Percentiles rank a stretch among this genome's conserved stretches.
phyloP scores from a whole-genome alignment of 805 yeast species.

The Scheffersomyces lignosus region DNA sequence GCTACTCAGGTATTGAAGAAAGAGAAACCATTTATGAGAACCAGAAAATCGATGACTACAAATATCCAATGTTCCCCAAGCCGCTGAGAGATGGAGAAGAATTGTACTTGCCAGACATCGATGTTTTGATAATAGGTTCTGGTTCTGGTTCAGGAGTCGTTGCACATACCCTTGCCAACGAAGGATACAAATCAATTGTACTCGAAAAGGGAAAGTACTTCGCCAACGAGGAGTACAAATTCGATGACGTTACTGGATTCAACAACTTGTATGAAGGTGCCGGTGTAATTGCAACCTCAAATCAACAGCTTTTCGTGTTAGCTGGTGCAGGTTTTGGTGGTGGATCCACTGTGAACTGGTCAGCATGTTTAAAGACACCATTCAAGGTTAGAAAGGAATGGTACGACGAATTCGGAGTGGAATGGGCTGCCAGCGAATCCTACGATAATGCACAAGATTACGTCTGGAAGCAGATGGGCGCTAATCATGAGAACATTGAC shows the following conservation, averaged over 20 bases:
- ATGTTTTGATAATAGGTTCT: slow-evolving; percentile 20
- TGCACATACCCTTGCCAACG: slow-evolving; percentile 17
- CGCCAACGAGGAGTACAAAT: slow-evolving; percentile 31
- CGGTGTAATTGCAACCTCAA: slow-evolving; percentile 36
- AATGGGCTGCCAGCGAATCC: slow-evolving; percentile 16
- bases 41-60: slow-evolving; percentile 25
- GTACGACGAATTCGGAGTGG: slow-evolving; percentile 14
- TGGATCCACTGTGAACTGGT: slow-evolving; percentile 60
- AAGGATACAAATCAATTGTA: slow-evolving; percentile 15
- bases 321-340: slow-evolving; percentile 61
- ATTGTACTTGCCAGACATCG: slow-evolving; percentile 31
- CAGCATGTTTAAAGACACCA: slow-evolving; percentile 41
- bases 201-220: slow-evolving; percentile 52
- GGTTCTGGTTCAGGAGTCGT: slow-evolving; percentile 24
- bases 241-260: slow-evolving; percentile 38
- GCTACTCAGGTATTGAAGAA: slow-evolving; percentile 32
- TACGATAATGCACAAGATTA: slow-evolving; percentile 15
- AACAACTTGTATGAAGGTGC: slow-evolving; percentile 38
- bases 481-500: slow-evolving; percentile 11
- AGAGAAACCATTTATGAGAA: slow-evolving; percentile 29
- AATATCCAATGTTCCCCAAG: slow-evolving; percentile 28
- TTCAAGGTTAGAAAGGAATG: slow-evolving; percentile 19
- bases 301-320: slow-evolving; percentile 35
- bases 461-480: slow-evolving; percentile 20
- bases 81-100: slow-evolving; percentile 20